These are phyloP conservation scores for Neurospora crassa DNA, from an alignment of 2,329 filamentous ascomycete genomes.

Conservation along the genomic window DNA sequence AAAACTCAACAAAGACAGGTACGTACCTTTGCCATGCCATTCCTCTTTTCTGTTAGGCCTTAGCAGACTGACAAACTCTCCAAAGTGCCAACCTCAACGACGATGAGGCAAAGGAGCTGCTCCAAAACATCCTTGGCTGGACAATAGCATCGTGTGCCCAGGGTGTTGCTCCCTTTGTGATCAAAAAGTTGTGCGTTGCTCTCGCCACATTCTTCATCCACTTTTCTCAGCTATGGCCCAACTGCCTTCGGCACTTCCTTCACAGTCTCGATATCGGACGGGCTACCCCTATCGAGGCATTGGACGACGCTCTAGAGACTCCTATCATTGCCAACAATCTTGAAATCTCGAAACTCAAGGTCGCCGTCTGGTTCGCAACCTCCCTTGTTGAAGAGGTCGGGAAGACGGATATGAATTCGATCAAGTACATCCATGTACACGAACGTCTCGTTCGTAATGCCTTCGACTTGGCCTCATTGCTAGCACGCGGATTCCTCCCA, in stretches of 20 bases:
- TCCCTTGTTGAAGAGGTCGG: slow-evolving; percentile 56
- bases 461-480: slow-evolving; percentile 30
- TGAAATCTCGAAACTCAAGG: slow-evolving; percentile 40
- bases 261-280: slow-evolving; percentile 44
- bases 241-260: slow-evolving; percentile 54
- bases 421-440: slow-evolving; percentile 38
- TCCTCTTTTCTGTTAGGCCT: not conserved
- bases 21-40: slow-evolving; percentile 39
- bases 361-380: slow-evolving; percentile 55
- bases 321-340: slow-evolving; percentile 36
- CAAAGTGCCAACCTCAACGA: slow-evolving; percentile 40
- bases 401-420: slow-evolving; percentile 54
- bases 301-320: slow-evolving; percentile 33
- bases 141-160: slow-evolving; percentile 44
- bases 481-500: slow-evolving; percentile 28
- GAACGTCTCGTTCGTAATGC: slow-evolving; percentile 31
- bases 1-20: slow-evolving; percentile 90
- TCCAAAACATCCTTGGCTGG: slow-evolving; percentile 54
- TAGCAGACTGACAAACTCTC: slow-evolving; percentile 6
- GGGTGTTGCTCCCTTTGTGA: slow-evolving; percentile 49
- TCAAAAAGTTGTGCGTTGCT: slow-evolving; percentile 68
- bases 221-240: slow-evolving; percentile 57
- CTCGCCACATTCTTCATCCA: slow-evolving; percentile 67
- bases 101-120: slow-evolving; percentile 47
- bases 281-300: slow-evolving; percentile 35